These are phyloP conservation scores for Sugiyamaella valdiviana DNA, from an alignment of 805 yeast genomes.

Conservation along the genomic window DNA sequence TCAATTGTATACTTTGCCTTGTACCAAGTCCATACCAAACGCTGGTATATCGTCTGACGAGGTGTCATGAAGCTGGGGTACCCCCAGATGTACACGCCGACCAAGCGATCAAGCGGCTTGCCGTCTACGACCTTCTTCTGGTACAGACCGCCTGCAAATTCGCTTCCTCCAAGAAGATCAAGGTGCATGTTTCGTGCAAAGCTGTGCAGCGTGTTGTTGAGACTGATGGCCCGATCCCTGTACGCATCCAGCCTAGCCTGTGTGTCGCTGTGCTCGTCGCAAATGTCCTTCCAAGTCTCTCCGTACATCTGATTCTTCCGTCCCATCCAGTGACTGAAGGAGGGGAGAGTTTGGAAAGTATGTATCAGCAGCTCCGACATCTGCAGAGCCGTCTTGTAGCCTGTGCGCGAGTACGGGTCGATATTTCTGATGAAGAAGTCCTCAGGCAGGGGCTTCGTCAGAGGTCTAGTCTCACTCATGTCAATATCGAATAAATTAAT, in stretches of 20 bases:
- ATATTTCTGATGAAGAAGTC: neutral
- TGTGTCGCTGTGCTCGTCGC: conserved; percentile 2
- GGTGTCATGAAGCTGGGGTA: conserved; percentile 5
- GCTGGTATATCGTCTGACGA: neutral
- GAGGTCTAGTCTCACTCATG: no score
- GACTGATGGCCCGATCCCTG: conserved; percentile 5
- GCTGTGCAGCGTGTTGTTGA: conserved; percentile 5
- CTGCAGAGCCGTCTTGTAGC: conserved; percentile 1
- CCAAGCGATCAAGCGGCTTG: neutral
- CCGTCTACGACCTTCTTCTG: neutral
- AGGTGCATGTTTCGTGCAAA: conserved; percentile 7
- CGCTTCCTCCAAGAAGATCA: neutral
- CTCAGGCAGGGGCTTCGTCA: neutral
- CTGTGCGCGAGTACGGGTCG: neutral
- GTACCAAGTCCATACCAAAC: conserved; percentile 1
- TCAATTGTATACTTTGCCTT: conserved; percentile 4
- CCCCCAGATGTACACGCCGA: conserved; percentile 12
- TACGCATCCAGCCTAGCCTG: conserved; percentile 11
- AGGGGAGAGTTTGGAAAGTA: conserved; percentile 7
- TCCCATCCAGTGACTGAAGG: conserved; percentile 13
- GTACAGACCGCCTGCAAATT: conserved; percentile 4
- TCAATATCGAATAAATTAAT: no score
- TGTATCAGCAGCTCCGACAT: conserved; percentile 8
- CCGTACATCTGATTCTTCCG: neutral
- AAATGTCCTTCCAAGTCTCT: conserved; percentile 5